Conservation (phyloP, 2,329 filamentous ascomycete genomes). For the Zymoseptoria ardabiliae region DNA sequence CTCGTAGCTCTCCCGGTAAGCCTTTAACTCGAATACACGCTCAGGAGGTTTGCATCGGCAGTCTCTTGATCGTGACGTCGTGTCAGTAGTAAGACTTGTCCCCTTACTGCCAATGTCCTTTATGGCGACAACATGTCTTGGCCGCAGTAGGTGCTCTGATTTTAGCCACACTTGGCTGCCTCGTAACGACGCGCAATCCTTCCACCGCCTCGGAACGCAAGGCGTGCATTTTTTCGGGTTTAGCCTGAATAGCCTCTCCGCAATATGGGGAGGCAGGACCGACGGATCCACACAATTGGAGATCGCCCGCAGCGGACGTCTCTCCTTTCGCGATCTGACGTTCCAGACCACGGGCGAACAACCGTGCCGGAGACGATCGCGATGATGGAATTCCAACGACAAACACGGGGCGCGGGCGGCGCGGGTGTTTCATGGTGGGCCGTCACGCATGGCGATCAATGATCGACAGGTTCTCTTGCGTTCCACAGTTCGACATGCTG, state of each 20-base stretch:
- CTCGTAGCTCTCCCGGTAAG: too few species aligned
- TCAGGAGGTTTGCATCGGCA: too few species aligned
- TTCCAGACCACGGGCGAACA: background rate
- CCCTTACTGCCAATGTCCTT: too few species aligned
- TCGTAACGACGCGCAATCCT: background rate
- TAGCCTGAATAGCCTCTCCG: background rate
- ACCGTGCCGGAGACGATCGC: background rate
- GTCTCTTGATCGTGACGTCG: too few species aligned
- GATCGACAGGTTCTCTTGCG: background rate
- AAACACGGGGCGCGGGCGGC: too few species aligned
- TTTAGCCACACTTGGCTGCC: too few species aligned
- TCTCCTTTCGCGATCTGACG: background rate
- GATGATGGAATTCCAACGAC: background rate
- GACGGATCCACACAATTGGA: background rate
- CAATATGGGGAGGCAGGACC: background rate
- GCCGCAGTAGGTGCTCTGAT: too few species aligned
- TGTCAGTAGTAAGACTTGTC: too few species aligned
- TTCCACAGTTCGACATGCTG: background rate
- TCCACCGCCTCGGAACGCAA: background rate
- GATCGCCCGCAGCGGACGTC: background rate
- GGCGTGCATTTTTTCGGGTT: background rate
- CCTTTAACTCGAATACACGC: too few species aligned
- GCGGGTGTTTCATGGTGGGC: background rate
- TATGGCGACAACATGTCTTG: too few species aligned
- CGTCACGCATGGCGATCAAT: background rate